These are phyloP conservation scores for Aureococcus anophagefferens DNA, from an alignment of 108 stramenopile species.

Conservation along the genomic window DNA sequence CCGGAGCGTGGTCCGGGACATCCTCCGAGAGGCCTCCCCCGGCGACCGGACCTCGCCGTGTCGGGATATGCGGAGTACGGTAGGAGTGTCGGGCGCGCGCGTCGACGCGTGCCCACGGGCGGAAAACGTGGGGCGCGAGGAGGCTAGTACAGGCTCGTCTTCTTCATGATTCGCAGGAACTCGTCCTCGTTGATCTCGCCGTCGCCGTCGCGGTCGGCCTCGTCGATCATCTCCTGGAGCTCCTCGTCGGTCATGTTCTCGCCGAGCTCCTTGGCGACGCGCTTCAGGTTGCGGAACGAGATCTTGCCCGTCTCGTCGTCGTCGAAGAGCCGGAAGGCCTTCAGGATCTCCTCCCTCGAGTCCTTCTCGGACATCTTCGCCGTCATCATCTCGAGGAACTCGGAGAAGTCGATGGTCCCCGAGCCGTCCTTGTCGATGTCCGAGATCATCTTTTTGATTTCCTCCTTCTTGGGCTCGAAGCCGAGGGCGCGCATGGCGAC, in stretches of 20 bases:
- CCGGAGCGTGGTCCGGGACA: no score
- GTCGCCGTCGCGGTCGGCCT: slow-evolving; percentile 54
- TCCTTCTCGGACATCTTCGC: slow-evolving; percentile 62
- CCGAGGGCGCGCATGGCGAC: slow-evolving; percentile 81
- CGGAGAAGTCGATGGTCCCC: slow-evolving; percentile 72
- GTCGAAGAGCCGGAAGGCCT: slow-evolving; percentile 75
- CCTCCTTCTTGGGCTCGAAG: slow-evolving; percentile 76
- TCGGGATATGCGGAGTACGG: no score
- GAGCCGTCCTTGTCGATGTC: slow-evolving; percentile 73
- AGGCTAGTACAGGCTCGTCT: slow-evolving; percentile 42
- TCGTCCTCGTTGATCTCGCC: slow-evolving; percentile 67
- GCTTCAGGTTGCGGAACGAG: slow-evolving; percentile 71
- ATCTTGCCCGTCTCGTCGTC: slow-evolving; percentile 81
- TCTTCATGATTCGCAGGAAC: slow-evolving; percentile 78
- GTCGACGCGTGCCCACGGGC: no score
- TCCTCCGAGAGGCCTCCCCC: no score
- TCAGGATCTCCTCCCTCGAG: slow-evolving; percentile 64
- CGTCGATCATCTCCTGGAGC: slow-evolving; percentile 78
- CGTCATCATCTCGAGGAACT: slow-evolving; percentile 68
- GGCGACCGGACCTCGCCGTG: no score
- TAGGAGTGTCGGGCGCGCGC: no score
- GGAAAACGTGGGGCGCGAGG: no score
- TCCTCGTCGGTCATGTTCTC: slow-evolving; percentile 80
- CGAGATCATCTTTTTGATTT: slow-evolving; percentile 70
- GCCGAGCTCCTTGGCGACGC: slow-evolving; percentile 77